Percentiles rank a stretch among this genome's conserved stretches.
Conservation (phyloP, 345 rosid species). For the Alliaria petiolata region DNA sequence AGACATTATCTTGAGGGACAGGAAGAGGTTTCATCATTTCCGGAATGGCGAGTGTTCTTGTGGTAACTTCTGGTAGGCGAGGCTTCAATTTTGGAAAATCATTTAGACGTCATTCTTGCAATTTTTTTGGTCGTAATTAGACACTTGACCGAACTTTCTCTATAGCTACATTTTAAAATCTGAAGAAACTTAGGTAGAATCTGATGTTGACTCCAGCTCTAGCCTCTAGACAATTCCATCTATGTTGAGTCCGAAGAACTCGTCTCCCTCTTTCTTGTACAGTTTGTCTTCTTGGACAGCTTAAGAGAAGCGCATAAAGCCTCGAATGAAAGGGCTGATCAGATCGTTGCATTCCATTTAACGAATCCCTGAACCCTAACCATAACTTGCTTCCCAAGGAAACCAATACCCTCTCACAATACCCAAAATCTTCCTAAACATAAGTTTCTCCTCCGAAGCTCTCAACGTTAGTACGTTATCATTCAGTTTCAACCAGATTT, state of each 20-base stretch:
- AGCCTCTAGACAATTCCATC: background rate
- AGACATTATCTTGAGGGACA: constrained; percentile 35
- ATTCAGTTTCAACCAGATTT: background rate
- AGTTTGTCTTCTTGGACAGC: too few species aligned
- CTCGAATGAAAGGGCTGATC: too few species aligned
- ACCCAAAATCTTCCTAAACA: too few species aligned
- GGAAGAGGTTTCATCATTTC: constrained; percentile 41
- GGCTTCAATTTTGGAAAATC: background rate
- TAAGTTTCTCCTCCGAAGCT: too few species aligned
- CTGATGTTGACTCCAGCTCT: background rate
- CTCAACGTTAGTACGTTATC: too few species aligned
- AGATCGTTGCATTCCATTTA: too few species aligned
- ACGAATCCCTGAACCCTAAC: constrained; percentile 59
- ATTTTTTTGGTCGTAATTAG: background rate
- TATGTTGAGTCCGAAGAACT: too few species aligned
- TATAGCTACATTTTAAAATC: background rate
- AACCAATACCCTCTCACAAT: too few species aligned
- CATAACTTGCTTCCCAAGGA: constrained; percentile 37
- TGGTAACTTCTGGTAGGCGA: constrained; percentile 34
- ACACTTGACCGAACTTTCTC: background rate
- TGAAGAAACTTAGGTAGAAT: background rate
- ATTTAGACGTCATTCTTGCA: background rate
- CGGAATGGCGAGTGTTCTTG: constrained; percentile 34
- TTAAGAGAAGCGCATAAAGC: too few species aligned
- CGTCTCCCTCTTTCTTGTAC: too few species aligned